Base-by-base conservation (phyloP, 2,329 filamentous ascomycete genomes). In the Xylariales sp. region DNA sequence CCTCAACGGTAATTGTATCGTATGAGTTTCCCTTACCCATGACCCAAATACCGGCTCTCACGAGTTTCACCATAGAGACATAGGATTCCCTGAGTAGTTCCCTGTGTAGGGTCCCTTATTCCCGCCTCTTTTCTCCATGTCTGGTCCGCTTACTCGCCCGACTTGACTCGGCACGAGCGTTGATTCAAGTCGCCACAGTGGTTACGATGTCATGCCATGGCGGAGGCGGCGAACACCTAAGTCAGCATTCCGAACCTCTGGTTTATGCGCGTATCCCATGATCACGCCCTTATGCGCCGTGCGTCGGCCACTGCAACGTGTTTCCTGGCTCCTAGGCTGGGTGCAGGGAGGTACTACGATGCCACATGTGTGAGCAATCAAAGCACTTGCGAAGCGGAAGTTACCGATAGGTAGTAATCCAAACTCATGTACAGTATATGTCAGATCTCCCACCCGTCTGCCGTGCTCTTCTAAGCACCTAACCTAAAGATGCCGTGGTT, bases 181-280 rank as follows among this genome's bases (percentile, higher is more conserved):
- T 6, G 28, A 32, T 36, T 50, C 10, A 14, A 36, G 41, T 8
- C 12, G 6, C 12, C 8, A 18, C 16, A 28, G 48, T 23, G 41
- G 36, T 60, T 55, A 41, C 46, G 46, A 63, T 30, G 34, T 54
- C 32, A 54, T 30, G 34, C 45, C 32, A 50, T 34, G 28, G 12
- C 8, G 62, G 3, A 46, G 4, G 28, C 16, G 16, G 43, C 3
- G 34, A 1, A 23, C 28, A 16, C 58, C 41, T 39, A 23, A 5
- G 52, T 30, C 36, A 55, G 61, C 43, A 56, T 16, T 36, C n/a
- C 28, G 23, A 10, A 9, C 12, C 18, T 34, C 16, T 39, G 12
- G 39, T 30, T 7, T 48, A 49, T 45, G 16, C 50, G 32, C 39
- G 30, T 56, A 60, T 62, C 66, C 62, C 66, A 65, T 68, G 66